Evolutionary conservation across 2,329 filamentous ascomycete genomes (phyloP), one percentile per base, ranked within the genome.

Genomic region (Lachnellula occidentalis): DNA sequence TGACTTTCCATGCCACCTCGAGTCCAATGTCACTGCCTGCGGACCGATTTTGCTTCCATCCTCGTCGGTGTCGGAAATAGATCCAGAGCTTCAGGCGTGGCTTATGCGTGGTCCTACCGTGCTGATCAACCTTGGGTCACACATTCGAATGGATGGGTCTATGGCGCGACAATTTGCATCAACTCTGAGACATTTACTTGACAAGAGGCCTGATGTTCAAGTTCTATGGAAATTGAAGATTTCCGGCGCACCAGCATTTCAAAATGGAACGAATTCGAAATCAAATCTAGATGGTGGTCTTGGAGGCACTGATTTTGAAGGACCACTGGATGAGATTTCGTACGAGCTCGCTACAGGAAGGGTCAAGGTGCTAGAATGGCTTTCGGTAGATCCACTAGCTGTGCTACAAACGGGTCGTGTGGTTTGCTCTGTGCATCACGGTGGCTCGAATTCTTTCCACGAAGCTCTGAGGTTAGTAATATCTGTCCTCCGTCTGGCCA

Each of bases 61-160:
- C 1, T 51, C 60, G 0, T 54, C 71, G 0, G 67, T 78, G 0
- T 46, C 63, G 12, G 65, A 72, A 15, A 65, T 71, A 2, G 74
- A 78, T 34, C 67, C 72, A 0, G 69, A 72, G n/a, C 64, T 80
- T 8, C 62, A 65, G 1, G 43, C 45, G 1, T 80, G 78, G 78
- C 66, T 80, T 3, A 57, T 62, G 1, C 61, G 65, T 2, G 67
- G 67, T 0, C 73, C 74, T 2, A 79, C 76, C 0, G 63, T 81
- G 0, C 70, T 77, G n/a, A 69, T 80, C 34, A 78, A 76, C 55
- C 63, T 80, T 1, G 78, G 78, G 0, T 75, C 75, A 0, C 58
- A 61, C 21, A 48, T 62, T 11, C 27, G 49, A 15, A 57, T 59
- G 41, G 61, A 61, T 19, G 45, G 51, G 6, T 34, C 51, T 0